A percentile compares a stretch with the other conserved stretches of the same genome.
These are phyloP conservation scores for Flagelloscypha sp. DNA, from an alignment of 768 basidiomycete species.

Conservation along the genomic window DNA sequence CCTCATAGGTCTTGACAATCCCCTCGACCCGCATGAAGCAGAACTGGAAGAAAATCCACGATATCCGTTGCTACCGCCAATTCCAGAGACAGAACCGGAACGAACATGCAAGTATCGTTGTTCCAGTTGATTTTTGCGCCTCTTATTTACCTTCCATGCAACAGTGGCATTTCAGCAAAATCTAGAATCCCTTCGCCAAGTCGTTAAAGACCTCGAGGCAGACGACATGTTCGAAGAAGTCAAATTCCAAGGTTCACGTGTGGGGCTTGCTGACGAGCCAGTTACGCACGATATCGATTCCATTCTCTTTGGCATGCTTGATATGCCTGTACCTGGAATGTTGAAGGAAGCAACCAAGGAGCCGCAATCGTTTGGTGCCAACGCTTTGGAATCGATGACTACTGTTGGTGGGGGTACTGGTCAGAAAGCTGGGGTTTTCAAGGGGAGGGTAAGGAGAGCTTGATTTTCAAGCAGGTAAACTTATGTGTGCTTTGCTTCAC, in stretches of 20 bases:
- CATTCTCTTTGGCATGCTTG: conserved; percentile 49
- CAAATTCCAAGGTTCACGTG: conserved; percentile 37
- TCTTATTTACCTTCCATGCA: not conserved
- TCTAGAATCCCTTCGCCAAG: conserved; percentile 25
- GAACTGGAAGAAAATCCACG: conserved; percentile 33
- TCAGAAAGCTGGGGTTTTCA: no score
- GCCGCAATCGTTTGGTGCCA: no score
- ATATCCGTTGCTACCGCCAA: conserved; percentile 26
- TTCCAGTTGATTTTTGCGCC: not conserved
- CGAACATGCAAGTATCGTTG: conserved; percentile 31
- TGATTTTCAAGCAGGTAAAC: no score
- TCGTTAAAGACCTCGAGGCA: conserved; percentile 35
- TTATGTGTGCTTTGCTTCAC: no score
- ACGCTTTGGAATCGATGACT: no score
- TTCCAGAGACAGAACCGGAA: conserved; percentile 12
- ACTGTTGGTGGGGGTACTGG: no score
- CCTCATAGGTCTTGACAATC: conserved; percentile 25
- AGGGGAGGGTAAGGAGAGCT: no score
- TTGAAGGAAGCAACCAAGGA: no score
- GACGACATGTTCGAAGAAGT: conserved; percentile 42
- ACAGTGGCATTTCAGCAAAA: conserved; percentile 28
- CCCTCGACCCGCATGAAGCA: conserved; percentile 29
- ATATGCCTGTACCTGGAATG: no score
- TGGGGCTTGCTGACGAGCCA: conserved; percentile 33
- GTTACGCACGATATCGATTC: conserved; percentile 38